Base-by-base conservation (phyloP, 139 green algal species). In the Chlamydomonas sphaeroides region DNA sequence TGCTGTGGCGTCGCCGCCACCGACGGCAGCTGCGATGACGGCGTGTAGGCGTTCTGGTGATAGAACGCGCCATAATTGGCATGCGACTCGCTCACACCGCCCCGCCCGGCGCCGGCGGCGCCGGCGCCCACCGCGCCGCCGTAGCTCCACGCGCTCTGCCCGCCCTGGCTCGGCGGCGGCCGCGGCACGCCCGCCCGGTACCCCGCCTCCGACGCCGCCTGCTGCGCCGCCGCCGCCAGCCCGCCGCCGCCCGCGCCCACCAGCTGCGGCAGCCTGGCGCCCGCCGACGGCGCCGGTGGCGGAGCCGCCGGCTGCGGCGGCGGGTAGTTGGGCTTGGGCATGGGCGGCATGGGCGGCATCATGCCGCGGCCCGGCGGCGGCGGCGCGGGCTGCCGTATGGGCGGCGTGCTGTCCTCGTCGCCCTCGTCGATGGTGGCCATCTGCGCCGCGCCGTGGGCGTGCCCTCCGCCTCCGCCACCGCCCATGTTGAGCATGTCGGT, bases 1-100 rank as follows among this genome's bases (percentile, higher is more conserved):
- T 53, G 45, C 45, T 53, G 45, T 53, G n/a, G n/a, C n/a, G n/a
- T 30, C 11, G 45, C 11, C 11, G 10, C 14, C 14, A 21, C 11
- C 45, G 45, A 53, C 45, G 45, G 45, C 45, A 21, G 45, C 14
- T 53, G 45, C 45, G 45, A 53, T 6, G 17, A n/a, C 18, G 76
- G 76, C 23, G 76, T 74, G 76, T 83, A 83, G 28, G 8, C 32
- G 63, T 53, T 83, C 5, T 77, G 39, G 66, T 86, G 61, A 67
- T 90, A 90, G 51, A 90, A 90, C 0, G 87, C 87, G 14, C 87
- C 87, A n/a, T 90, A 90, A 26, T 79, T 83, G 28, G 87, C 87
- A 53, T 88, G 87, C 25, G 82, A 88, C 67, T 90, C 83, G 0
- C 77, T 85, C 18, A 82, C 77, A 25, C 41, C 59, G 35, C 61